phyloP scores from a whole-genome alignment of 2,329 filamentous ascomycete species.

The Stemphylium lycopersici region DNA sequence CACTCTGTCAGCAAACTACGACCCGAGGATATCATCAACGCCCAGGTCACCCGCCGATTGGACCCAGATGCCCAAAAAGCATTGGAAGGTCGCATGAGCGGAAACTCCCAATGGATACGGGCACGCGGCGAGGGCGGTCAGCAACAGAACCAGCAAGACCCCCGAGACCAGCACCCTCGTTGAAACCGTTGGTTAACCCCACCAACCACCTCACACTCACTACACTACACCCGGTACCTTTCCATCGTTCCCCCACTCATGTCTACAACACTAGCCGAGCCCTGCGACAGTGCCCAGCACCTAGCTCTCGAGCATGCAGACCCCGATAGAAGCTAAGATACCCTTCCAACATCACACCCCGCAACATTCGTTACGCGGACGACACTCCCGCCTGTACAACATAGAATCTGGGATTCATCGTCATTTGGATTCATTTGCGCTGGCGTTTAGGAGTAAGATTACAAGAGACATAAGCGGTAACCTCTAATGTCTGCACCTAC shows the following conservation, averaged over 20 bases:
- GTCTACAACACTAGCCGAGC: constrained; percentile 22
- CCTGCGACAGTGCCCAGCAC: constrained; percentile 17
- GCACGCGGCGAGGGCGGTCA: constrained; percentile 46
- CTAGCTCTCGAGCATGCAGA: constrained; percentile 21
- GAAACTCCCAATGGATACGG: constrained; percentile 47
- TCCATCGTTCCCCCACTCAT: constrained; percentile 12
- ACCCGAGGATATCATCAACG: constrained; percentile 54
- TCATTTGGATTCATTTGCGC: constrained; percentile 32
- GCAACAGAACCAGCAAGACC: constrained; percentile 46
- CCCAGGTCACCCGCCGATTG: constrained; percentile 35
- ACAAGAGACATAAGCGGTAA: constrained; percentile 36
- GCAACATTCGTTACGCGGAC: constrained; percentile 28
- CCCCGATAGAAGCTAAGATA: constrained; percentile 16
- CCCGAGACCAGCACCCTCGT: constrained; percentile 46
- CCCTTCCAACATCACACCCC: constrained; percentile 18
- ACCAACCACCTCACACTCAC: constrained; percentile 12
- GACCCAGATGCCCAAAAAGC: constrained; percentile 57
- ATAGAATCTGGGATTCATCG: constrained; percentile 36
- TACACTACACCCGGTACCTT: constrained; percentile 8
- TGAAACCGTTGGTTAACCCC: constrained; percentile 29
- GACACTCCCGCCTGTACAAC: constrained; percentile 39
- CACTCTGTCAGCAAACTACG: constrained; percentile 73
- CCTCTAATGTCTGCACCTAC: constrained; percentile 44
- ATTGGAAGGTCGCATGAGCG: constrained; percentile 52
- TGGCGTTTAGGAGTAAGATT: constrained; percentile 43